These are phyloP conservation scores for Mycena sp. DNA, from an alignment of 1,284 basidiomycete species.

Conservation along the genomic window DNA sequence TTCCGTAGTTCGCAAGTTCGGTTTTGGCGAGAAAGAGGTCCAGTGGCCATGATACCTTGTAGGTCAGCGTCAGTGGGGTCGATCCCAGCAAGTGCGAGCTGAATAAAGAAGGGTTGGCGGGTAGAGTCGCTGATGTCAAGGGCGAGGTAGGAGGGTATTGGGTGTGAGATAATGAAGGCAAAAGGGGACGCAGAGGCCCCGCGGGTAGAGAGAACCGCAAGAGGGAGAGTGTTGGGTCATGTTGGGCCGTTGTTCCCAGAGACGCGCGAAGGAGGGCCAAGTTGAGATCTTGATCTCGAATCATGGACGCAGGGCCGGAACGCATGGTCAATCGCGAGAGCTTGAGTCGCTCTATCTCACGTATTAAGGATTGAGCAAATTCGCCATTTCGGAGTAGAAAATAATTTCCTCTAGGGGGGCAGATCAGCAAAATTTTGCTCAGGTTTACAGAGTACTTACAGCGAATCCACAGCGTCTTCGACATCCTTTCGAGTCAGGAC, in stretches of 20 bases:
- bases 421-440: neutral
- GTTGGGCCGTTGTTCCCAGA: conserved; percentile 86
- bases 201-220: conserved; percentile 81
- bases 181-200: conserved; percentile 81
- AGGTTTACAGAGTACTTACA: conserved; percentile 57
- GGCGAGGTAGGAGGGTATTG: conserved; percentile 48
- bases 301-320: conserved; percentile 75
- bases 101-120: conserved; percentile 64
- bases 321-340: conserved; percentile 77
- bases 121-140: conserved; percentile 44
- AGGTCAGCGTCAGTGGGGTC: conserved; percentile 76
- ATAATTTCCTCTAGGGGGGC: conserved; percentile 69
- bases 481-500: conserved; percentile 88
- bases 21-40: conserved; percentile 87
- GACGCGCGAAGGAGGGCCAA: conserved; percentile 85
- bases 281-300: conserved; percentile 88
- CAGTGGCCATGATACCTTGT: conserved; percentile 85
- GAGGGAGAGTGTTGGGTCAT: conserved; percentile 77
- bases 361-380: conserved; percentile 83
- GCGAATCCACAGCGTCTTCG: conserved; percentile 77
- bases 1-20: conserved; percentile 81
- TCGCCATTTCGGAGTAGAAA: conserved; percentile 91
- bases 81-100: conserved; percentile 80
- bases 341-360: conserved; percentile 85
- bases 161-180: conserved; percentile 70